These are phyloP conservation scores for Casuarina equisetifolia DNA, from an alignment of 306 rosid species.

Conservation along the genomic window DNA sequence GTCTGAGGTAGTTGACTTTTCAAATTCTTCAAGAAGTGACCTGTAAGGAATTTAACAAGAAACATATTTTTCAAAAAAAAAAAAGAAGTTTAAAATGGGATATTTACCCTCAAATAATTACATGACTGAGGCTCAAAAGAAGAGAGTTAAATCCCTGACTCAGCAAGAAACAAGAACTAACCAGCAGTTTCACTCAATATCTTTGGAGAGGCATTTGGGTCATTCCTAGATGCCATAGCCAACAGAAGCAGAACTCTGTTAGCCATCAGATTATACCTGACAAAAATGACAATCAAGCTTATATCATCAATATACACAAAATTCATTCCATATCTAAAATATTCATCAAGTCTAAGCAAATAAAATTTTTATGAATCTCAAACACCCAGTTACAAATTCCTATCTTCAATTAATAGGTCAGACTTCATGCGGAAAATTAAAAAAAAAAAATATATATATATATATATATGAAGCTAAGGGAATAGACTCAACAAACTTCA, in stretches of 20 bases:
- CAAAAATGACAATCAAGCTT: slow-evolving; percentile 17
- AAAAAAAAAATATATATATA: background rate
- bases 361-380: too few species aligned
- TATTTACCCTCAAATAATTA: background rate
- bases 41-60: slow-evolving; percentile 43
- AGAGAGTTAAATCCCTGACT: slow-evolving; percentile 16
- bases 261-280: slow-evolving; percentile 96
- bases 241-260: slow-evolving; percentile 86
- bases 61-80: slow-evolving; percentile 12
- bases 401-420: background rate
- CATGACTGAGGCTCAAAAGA: slow-evolving; percentile 9
- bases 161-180: slow-evolving; percentile 33
- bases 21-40: slow-evolving; percentile 88
- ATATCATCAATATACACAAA: slow-evolving; percentile 8
- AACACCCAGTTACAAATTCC: background rate
- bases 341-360: too few species aligned
- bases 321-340: slow-evolving; percentile 1
- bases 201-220: slow-evolving; percentile 74
- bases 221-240: slow-evolving; percentile 88
- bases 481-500: background rate
- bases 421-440: background rate
- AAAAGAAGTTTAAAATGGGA: background rate
- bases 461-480: background rate
- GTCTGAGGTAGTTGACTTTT: slow-evolving; percentile 99
- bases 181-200: slow-evolving; percentile 95